These are phyloP conservation scores for Mucor velutinosus DNA, from an alignment of 371 early-diverging fungal species.

Conservation along the genomic window DNA sequence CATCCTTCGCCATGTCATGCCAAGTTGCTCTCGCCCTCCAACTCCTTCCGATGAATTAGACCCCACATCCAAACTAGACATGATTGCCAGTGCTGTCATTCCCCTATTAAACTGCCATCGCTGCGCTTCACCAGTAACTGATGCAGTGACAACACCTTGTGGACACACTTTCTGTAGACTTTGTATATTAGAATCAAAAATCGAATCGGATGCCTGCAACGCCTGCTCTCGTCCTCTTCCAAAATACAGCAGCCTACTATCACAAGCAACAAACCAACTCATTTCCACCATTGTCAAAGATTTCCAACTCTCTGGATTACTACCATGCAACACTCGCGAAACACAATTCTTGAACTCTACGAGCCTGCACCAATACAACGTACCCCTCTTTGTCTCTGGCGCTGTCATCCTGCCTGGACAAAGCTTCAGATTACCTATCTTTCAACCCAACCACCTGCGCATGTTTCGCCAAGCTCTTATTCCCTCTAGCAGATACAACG, in stretches of 20 bases:
- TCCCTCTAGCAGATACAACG: conserved; percentile 22
- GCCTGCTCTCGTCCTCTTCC: conserved; percentile 28
- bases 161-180: conserved; percentile 33
- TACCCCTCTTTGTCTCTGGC: conserved; percentile 24
- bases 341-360: conserved; percentile 1
- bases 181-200: conserved; percentile 22
- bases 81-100: background rate
- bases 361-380: conserved; percentile 12
- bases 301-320: conserved; percentile 12
- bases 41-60: conserved; percentile 5
- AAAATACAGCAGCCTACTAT: conserved; percentile 17
- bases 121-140: conserved; percentile 8
- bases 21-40: conserved; percentile 5
- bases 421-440: conserved; percentile 16
- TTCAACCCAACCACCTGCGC: conserved; percentile 11
- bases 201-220: conserved; percentile 10
- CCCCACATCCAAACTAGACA: background rate
- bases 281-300: conserved; percentile 17
- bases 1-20: conserved; percentile 3
- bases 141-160: conserved; percentile 27
- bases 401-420: conserved; percentile 27
- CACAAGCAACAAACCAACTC: conserved; percentile 19
- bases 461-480: conserved; percentile 15
- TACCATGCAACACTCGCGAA: conserved; percentile 8
- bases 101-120: conserved; percentile 5